Conservation (phyloP, 1,139 yeast genomes). For the Diutina rugosa region DNA sequence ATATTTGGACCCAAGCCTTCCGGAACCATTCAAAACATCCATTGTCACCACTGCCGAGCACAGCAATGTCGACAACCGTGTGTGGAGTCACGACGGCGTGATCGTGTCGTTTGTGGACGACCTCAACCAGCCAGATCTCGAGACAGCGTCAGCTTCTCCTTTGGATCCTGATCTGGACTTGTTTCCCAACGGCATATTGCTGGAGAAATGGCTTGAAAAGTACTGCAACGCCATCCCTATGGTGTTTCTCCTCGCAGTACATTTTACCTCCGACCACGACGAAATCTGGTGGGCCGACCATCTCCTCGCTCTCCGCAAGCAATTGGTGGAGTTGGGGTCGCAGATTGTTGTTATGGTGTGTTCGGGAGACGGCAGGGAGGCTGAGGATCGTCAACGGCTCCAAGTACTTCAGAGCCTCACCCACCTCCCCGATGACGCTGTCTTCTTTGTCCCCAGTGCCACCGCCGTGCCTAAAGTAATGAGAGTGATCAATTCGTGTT, state of each 20-base stretch:
- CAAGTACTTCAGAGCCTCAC: slow-evolving; percentile 20
- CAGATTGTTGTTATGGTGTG: slow-evolving; percentile 19
- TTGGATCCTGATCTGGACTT: slow-evolving; percentile 23
- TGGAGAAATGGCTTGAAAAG: slow-evolving; percentile 23
- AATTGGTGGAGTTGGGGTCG: slow-evolving; percentile 10
- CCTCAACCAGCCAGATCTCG: not conserved
- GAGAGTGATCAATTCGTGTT: slow-evolving; percentile 15
- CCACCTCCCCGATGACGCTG: slow-evolving; percentile 12
- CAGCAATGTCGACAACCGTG: not conserved
- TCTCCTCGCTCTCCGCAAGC: slow-evolving; percentile 10
- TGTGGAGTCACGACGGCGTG: not conserved
- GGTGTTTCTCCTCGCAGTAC: slow-evolving; percentile 14
- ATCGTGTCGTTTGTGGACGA: not conserved
- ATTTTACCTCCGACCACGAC: slow-evolving; percentile 9
- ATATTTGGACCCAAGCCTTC: not conserved
- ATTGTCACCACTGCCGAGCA: not conserved
- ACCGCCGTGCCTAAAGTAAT: slow-evolving; percentile 13
- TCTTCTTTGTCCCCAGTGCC: slow-evolving; percentile 11
- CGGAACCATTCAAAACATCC: not conserved
- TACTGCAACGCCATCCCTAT: slow-evolving; percentile 22
- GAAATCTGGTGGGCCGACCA: slow-evolving; percentile 10
- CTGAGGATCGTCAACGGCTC: slow-evolving; percentile 11
- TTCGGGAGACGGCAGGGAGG: slow-evolving; percentile 7
- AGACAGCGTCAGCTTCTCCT: slow-evolving; percentile 15
- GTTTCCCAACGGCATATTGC: slow-evolving; percentile 31